These are phyloP conservation scores for Kwoniella sp. DNA, from an alignment of 768 basidiomycete species.

Conservation along the genomic window DNA sequence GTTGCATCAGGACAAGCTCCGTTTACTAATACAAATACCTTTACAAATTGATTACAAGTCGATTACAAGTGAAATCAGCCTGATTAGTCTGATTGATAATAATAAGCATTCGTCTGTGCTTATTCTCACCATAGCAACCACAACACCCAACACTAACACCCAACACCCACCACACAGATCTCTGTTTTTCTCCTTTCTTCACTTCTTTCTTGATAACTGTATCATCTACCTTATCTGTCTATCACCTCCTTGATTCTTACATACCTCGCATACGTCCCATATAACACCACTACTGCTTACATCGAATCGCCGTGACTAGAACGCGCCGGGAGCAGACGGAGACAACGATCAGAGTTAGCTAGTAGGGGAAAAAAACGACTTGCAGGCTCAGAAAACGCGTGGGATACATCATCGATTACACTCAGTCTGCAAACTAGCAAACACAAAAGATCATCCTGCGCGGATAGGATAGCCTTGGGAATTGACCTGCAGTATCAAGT, in stretches of 20 bases:
- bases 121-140: neutral
- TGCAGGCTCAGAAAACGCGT: neutral
- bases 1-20: too few relatives aligned
- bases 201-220: neutral
- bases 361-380: too few relatives aligned
- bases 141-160: neutral
- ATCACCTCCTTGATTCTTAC: too few relatives aligned
- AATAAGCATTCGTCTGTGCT: neutral
- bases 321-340: too few relatives aligned
- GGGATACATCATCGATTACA: neutral
- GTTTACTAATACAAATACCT: neutral
- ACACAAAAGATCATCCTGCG: neutral
- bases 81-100: neutral
- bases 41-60: neutral
- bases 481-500: too few relatives aligned
- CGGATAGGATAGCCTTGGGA: too few relatives aligned
- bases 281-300: too few relatives aligned
- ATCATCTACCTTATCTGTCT: too few relatives aligned
- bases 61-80: too few relatives aligned
- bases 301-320: too few relatives aligned
- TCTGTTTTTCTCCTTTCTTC: neutral
- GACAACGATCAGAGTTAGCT: too few relatives aligned
- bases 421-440: neutral
- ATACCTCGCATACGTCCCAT: too few relatives aligned
- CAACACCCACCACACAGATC: neutral